phyloP scores from a whole-genome alignment of 208 protist species.

The Leishmania martiniquensis region DNA sequence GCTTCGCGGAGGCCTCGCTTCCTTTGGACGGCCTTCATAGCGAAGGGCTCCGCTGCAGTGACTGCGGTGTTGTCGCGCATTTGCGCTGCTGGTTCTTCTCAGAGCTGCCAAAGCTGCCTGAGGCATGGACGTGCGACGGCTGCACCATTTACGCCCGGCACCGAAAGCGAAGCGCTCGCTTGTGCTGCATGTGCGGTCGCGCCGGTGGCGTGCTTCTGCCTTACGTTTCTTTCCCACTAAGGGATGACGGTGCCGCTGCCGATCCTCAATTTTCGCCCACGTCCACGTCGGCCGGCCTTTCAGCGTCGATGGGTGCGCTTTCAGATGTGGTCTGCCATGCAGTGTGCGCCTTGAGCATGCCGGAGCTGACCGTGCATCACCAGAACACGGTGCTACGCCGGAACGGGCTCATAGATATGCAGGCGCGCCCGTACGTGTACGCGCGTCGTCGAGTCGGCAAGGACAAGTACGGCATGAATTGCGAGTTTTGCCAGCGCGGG shows the following conservation, averaged over 20 bases:
- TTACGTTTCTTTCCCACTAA: conserved; percentile 29
- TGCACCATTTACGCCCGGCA: conserved; percentile 44
- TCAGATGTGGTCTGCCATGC: conserved; percentile 61
- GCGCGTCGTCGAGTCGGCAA: conserved; percentile 36
- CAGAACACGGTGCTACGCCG: conserved; percentile 28
- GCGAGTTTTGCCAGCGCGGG: conserved; percentile 60
- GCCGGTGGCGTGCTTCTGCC: conserved; percentile 65
- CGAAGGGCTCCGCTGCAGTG: conserved; percentile 44
- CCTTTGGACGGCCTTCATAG: conserved; percentile 20
- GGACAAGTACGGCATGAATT: conserved; percentile 42
- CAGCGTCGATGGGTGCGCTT: conserved; percentile 8
- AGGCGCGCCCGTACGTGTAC: conserved; percentile 41
- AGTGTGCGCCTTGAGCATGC: conserved; percentile 60
- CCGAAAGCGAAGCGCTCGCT: conserved; percentile 32
- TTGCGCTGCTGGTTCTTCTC: conserved; percentile 66
- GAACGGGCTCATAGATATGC: conserved; percentile 42
- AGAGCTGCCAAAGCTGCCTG: conserved; percentile 32
- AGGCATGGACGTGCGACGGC: conserved; percentile 61
- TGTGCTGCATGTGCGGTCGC: conserved; percentile 57
- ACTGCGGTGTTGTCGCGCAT: conserved; percentile 59
- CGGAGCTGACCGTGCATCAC: conserved; percentile 46
- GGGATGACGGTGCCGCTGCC: conserved; percentile 9
- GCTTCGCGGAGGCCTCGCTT: not conserved
- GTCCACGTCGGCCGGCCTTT: not conserved
- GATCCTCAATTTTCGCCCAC: not conserved